Evolutionary conservation across 257 asterid species (phyloP).

Genomic region (Scutellaria galericulata): DNA sequence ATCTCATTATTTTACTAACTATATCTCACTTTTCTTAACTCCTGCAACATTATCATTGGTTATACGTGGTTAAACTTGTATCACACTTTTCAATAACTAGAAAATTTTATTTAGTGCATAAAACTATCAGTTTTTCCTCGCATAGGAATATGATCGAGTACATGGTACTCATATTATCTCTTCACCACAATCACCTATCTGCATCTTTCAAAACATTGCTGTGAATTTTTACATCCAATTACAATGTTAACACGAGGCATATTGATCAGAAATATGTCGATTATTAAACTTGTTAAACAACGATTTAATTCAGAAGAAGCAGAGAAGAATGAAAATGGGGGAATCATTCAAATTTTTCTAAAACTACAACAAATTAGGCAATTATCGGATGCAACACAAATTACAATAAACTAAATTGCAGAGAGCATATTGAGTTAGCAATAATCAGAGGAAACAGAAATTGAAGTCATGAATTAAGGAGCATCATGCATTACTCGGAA

Average conservation of each 20-base stretch:
- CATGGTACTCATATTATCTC: background rate
- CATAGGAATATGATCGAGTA: background rate
- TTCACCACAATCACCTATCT: background rate
- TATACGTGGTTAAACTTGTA: no score
- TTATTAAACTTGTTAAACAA: background rate
- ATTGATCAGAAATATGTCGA: slow-evolving; percentile 1
- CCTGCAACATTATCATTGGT: no score
- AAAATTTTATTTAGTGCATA: background rate
- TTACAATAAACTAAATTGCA: no score
- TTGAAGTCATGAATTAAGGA: background rate
- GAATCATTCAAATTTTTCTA: background rate
- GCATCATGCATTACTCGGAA: background rate
- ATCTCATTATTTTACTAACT: no score
- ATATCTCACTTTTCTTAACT: no score
- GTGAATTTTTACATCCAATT: background rate
- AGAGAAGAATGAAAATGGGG: background rate
- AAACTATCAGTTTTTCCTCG: background rate
- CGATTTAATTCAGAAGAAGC: background rate
- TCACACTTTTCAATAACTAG: background rate
- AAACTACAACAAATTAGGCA: background rate
- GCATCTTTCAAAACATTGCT: background rate
- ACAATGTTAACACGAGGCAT: background rate
- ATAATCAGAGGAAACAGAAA: background rate
- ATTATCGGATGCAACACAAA: no score
- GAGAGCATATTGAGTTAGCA: no score